A percentile compares a stretch with the other conserved stretches of the same genome.
Evolutionary conservation across 2,329 filamentous ascomycete species (phyloP).

Genomic region (Cladophialophora immunda): DNA sequence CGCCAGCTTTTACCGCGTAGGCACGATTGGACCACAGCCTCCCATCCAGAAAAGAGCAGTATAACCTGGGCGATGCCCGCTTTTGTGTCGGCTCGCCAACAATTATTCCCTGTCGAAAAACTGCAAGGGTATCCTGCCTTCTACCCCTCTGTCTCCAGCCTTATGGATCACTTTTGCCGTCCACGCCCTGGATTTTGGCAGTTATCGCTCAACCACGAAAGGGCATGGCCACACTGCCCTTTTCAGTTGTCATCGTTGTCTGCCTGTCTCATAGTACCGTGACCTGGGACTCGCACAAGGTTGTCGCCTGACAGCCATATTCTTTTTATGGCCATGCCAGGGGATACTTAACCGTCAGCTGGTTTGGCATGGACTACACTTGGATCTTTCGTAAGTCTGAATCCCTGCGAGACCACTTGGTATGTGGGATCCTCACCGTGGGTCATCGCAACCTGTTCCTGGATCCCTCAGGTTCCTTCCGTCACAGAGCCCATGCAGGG

Average conservation of each 20-base stretch:
- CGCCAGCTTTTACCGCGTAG: not conserved
- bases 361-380: not conserved
- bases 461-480: slow-evolving; percentile 3
- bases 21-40: slow-evolving; percentile 5
- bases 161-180: slow-evolving; percentile 8
- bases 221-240: slow-evolving; percentile 14
- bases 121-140: slow-evolving; percentile 6
- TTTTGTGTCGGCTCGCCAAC: not conserved
- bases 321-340: not conserved
- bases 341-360: not conserved
- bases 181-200: not conserved
- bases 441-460: slow-evolving; percentile 8
- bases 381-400: not conserved
- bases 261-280: not conserved
- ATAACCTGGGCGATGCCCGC: not conserved
- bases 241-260: not conserved
- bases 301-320: not conserved
- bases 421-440: slow-evolving; percentile 13
- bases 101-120: not conserved
- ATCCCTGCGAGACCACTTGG: not conserved
- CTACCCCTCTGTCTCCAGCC: slow-evolving; percentile 16
- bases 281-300: not conserved
- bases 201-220: slow-evolving; percentile 7
- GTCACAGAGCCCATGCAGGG: not conserved
- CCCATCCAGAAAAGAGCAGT: not conserved